Evolutionary conservation across 208 protist genomes (phyloP).

Genomic region (Entamoeba dispar): DNA sequence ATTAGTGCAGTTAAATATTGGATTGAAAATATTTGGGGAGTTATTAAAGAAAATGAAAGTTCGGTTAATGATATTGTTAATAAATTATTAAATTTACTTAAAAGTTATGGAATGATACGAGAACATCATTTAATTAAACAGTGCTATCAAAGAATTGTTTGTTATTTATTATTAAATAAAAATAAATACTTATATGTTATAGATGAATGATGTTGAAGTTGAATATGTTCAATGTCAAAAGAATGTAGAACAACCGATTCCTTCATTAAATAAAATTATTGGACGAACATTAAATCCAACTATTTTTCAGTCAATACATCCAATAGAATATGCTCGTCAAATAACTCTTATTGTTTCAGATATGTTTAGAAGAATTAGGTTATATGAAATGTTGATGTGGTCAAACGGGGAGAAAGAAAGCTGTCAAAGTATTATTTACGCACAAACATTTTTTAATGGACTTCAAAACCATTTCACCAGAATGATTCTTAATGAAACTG

Average conservation of each 20-base stretch:
- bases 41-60: not conserved
- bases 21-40: not conserved
- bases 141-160: not conserved
- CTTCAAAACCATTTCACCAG: not conserved
- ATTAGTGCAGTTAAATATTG: not conserved
- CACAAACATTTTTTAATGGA: not conserved
- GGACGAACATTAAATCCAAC: not conserved
- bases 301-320: not conserved
- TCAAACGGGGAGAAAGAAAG: not conserved
- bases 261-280: not conserved
- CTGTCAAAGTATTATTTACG: not conserved
- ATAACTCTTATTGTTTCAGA: not conserved
- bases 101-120: not conserved
- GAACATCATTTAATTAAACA: not conserved
- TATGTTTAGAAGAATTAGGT: not conserved
- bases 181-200: not conserved
- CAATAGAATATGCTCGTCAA: not conserved
- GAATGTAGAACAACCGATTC: not conserved
- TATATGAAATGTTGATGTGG: not conserved
- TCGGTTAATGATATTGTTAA: not conserved
- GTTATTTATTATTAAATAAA: not conserved
- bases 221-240: not conserved
- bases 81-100: not conserved
- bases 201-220: not conserved
- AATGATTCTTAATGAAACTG: not conserved